Conservation (phyloP, 257 asterid genomes). For the Anisodus tanguticus region DNA sequence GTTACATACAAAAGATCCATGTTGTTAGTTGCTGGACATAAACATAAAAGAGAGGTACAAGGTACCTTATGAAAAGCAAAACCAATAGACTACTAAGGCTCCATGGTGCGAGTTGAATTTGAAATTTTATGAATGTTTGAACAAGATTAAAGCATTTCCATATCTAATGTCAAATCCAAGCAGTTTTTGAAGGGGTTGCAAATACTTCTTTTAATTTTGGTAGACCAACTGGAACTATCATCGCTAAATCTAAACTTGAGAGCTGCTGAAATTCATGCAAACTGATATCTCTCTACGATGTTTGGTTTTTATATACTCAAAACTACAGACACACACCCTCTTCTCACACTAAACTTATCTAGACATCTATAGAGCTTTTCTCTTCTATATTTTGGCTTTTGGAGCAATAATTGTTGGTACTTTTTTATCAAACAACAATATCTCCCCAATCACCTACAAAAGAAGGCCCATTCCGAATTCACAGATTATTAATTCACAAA, state of each 20-base stretch:
- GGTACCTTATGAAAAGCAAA: neutral
- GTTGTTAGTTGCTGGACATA: too few species aligned
- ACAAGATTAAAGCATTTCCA: neutral
- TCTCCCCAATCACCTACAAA: neutral
- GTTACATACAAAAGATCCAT: too few species aligned
- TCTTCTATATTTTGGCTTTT: neutral
- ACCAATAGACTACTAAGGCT: neutral
- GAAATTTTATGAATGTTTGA: neutral
- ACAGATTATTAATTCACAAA: neutral
- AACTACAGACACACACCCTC: neutral
- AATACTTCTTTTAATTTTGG: neutral
- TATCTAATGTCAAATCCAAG: neutral
- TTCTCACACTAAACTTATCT: neutral
- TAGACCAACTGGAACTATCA: neutral
- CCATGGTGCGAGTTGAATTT: neutral
- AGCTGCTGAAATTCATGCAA: neutral
- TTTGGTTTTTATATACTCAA: neutral
- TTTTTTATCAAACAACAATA: neutral
- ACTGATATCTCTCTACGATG: neutral
- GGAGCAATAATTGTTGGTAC: neutral
- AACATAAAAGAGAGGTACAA: too few species aligned
- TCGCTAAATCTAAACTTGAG: neutral
- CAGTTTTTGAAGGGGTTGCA: neutral
- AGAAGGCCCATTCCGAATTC: neutral
- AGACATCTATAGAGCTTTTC: neutral